phyloP scores from a whole-genome alignment of 2,329 filamentous ascomycete species.

The Thielaviopsis punctulata region DNA sequence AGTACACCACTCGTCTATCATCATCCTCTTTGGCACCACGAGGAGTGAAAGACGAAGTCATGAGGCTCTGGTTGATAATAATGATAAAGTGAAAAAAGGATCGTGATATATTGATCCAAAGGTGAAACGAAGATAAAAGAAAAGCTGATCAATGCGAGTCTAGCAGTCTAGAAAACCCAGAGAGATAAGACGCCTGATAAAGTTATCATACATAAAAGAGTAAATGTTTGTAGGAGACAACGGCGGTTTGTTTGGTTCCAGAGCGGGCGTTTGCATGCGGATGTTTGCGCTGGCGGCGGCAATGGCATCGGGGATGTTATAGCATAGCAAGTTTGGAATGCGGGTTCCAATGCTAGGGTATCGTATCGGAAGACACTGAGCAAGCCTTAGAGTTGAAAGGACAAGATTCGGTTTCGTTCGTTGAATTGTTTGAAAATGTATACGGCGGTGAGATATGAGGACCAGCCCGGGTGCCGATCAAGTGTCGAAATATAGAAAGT shows the following conservation, averaged over 20 bases:
- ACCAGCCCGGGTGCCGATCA: too few relatives aligned
- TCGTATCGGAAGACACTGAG: too few relatives aligned
- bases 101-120: conserved; percentile 26
- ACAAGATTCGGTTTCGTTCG: conserved; percentile 17
- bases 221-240: conserved; percentile 39
- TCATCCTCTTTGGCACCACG: conserved; percentile 35
- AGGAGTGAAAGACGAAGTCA: background rate
- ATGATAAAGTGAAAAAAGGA: conserved; percentile 22
- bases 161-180: conserved; percentile 3
- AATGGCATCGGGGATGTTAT: too few relatives aligned
- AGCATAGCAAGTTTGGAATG: too few relatives aligned
- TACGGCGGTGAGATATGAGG: too few relatives aligned
- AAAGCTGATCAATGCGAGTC: background rate
- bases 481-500: background rate
- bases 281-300: background rate
- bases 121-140: conserved; percentile 16
- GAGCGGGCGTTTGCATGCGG: conserved; percentile 4
- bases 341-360: too few relatives aligned
- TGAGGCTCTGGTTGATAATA: background rate
- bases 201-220: conserved; percentile 53
- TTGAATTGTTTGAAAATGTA: background rate
- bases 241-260: conserved; percentile 27
- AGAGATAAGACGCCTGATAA: conserved; percentile 18
- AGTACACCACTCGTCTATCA: conserved; percentile 31
- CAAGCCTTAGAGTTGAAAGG: too few relatives aligned